These are phyloP conservation scores for Candolleomyces eurysporus DNA, from an alignment of 768 basidiomycete species.

Conservation along the genomic window DNA sequence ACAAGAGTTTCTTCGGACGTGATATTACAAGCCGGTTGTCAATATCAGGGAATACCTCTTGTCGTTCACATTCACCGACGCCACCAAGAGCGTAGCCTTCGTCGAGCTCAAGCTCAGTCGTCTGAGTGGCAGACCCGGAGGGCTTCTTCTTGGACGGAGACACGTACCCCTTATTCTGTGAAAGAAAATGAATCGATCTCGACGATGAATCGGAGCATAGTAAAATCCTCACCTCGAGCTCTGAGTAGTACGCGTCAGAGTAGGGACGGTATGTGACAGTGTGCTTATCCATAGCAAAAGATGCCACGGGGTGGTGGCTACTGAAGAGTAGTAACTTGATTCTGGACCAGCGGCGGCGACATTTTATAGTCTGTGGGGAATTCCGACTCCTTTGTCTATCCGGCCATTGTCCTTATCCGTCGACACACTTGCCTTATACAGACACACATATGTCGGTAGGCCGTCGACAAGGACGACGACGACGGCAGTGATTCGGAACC, in stretches of 20 bases:
- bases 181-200: not conserved
- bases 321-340: no score
- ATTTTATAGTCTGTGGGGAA: no score
- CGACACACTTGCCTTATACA: no score
- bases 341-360: no score
- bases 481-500: no score
- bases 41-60: not conserved
- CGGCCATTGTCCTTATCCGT: no score
- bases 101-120: not conserved
- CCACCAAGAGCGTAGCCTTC: not conserved
- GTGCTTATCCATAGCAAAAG: no score
- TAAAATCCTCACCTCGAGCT: not conserved
- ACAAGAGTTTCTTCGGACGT: not conserved
- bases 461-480: no score
- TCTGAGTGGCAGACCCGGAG: not conserved
- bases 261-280: not conserved
- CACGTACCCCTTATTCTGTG: not conserved
- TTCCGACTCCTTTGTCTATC: no score
- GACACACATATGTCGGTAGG: no score
- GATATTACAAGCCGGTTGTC: not conserved
- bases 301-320: not conserved
- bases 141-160: not conserved
- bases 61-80: not conserved
- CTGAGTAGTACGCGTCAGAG: not conserved
- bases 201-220: not conserved